phyloP scores from a whole-genome alignment of 768 basidiomycete genomes.

The Cantharellus anzutake region DNA sequence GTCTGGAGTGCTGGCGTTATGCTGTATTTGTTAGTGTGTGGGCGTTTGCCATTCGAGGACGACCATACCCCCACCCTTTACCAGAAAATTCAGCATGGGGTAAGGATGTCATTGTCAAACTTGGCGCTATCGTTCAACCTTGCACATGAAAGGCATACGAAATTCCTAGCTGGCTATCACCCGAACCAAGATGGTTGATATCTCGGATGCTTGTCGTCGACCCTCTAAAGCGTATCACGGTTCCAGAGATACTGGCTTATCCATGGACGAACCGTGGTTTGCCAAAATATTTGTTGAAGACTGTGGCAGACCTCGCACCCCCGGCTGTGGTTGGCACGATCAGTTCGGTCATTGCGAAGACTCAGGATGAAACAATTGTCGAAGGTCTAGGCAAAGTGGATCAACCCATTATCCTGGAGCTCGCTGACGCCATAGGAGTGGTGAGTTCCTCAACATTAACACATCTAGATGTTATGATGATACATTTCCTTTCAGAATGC shows the following conservation, averaged over 20 bases:
- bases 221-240: constrained; percentile 85
- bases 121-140: not conserved
- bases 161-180: constrained; percentile 61
- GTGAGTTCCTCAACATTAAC: not conserved
- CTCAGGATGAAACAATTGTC: constrained; percentile 61
- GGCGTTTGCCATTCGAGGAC: constrained; percentile 90
- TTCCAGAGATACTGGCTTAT: constrained; percentile 77
- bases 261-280: constrained; percentile 81
- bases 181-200: constrained; percentile 64
- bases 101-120: not conserved
- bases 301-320: constrained; percentile 16
- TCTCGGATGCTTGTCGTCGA: constrained; percentile 84
- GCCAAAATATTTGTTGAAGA: constrained; percentile 46
- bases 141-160: constrained; percentile 28
- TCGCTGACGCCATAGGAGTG: constrained; percentile 46
- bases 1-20: constrained; percentile 99
- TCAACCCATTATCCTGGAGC: constrained; percentile 73
- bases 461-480: not conserved
- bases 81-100: constrained; percentile 68
- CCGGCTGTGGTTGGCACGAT: constrained; percentile 54
- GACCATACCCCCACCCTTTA: constrained; percentile 86
- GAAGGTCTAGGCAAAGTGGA: constrained; percentile 86
- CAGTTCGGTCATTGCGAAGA: constrained; percentile 42
- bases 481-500: constrained; percentile 25
- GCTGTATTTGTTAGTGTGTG: constrained; percentile 92